Evolutionary conservation across 2,329 filamentous ascomycete genomes (phyloP), one percentile per base, ranked within the genome.

Genomic region (Fusarium goolgardi): DNA sequence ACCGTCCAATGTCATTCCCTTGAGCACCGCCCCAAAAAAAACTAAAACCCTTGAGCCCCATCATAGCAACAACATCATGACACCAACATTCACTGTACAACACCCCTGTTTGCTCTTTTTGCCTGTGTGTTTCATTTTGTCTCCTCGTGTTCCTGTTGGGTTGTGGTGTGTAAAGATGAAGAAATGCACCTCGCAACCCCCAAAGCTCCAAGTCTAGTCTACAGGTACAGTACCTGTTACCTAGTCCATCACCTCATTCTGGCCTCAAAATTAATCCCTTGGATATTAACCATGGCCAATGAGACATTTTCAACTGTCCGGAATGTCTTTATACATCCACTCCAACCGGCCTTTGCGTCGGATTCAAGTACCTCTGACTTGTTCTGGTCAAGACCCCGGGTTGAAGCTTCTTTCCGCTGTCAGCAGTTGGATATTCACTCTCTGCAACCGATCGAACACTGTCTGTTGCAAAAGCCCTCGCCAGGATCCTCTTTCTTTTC

Each of bases 351-450:
- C 12, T 2, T 12, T 7, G 18, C 16, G 3, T 8, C 2, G 8
- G 0, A 0, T 1, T 6, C 2, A 16, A 13, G 66, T 69, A 69
- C 37, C 20, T 4, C 7, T 16, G 40, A 69, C 62, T 27, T 49
- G 16, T 15, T 29, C 18, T 45, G 13, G 56, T 67, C 53, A 67
- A 63, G 37, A 32, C 18, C 18, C 32, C 13, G 16, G 44, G 27
- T 63, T 43, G 41, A 50, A 32, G 34, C 46, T 66, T 46, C 47
- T 63, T 34, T 55, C 54, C 34, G 12, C 31, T 23, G 27, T 44
- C 49, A 65, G 66, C 34, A 69, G 56, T 67, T 63, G 20, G 20
- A 59, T 52, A 44, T 47, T 37, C 43, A n/a, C n/a, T 41, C 29
- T 35, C 21, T 50, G 6, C 51, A 64, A 34, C 4, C 6, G 37